Conservation (phyloP, 306 rosid species). For the Sphenostylis stenocarpa region DNA sequence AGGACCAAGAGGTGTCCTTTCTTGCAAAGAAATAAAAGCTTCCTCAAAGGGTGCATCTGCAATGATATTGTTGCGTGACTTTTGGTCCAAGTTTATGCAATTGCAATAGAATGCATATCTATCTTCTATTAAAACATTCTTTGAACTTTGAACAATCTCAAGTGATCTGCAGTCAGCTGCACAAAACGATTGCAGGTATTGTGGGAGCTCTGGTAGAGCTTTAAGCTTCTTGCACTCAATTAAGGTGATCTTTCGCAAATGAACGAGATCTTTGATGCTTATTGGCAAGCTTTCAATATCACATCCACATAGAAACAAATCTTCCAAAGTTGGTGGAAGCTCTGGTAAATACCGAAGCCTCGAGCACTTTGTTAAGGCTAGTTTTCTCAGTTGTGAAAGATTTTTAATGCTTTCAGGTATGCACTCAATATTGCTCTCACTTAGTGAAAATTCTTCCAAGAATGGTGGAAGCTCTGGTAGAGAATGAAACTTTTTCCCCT, state of each 20-base stretch:
- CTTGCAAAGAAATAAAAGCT: constrained; percentile 17
- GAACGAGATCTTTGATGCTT: constrained; percentile 3
- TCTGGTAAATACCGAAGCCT: constrained; percentile 22
- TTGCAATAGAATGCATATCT: constrained; percentile 19
- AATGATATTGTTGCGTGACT: constrained; percentile 22
- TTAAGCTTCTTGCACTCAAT: constrained; percentile 17
- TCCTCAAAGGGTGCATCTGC: constrained; percentile 29
- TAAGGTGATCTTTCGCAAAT: constrained; percentile 12
- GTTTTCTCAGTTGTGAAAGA: constrained; percentile 19
- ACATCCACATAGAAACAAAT: constrained; percentile 13
- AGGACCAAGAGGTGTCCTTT: constrained; percentile 24
- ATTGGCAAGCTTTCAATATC: constrained; percentile 27
- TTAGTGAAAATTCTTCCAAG: constrained; percentile 30
- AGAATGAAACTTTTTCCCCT: constrained; percentile 13
- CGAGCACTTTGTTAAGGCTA: constrained; percentile 16
- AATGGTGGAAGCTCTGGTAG: constrained; percentile 25
- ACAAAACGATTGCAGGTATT: constrained; percentile 18
- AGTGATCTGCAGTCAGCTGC: constrained; percentile 24
- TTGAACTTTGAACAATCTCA: constrained; percentile 28
- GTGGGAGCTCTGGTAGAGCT: constrained; percentile 15
- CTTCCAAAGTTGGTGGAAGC: constrained; percentile 27
- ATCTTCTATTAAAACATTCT: constrained; percentile 15
- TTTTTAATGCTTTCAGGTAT: constrained; percentile 21
- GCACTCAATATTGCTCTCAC: constrained; percentile 29
- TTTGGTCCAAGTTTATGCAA: constrained; percentile 28